Percentiles rank a stretch among this genome's conserved stretches.
phyloP scores from a whole-genome alignment of 1,139 yeast species.

The Lodderomyces theae region DNA sequence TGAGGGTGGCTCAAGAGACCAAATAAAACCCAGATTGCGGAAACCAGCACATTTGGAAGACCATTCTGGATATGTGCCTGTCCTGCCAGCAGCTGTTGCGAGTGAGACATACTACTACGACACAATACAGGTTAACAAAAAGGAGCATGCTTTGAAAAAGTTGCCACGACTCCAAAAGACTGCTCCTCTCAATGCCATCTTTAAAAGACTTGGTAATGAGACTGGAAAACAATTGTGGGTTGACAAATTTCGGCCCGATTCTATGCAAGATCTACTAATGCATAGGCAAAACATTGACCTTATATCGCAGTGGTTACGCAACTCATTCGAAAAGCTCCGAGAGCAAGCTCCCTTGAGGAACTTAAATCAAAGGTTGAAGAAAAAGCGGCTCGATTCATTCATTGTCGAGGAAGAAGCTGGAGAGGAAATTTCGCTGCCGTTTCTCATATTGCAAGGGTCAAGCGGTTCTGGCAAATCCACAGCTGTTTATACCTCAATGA shows the following conservation, averaged over 20 bases:
- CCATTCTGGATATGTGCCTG: constrained; percentile 1
- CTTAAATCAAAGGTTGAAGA: constrained; percentile 20
- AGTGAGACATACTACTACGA: not conserved
- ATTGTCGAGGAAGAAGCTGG: constrained; percentile 29
- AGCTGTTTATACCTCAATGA: constrained; percentile 65
- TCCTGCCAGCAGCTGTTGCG: not conserved
- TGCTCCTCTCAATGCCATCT: constrained; percentile 23
- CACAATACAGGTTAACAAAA: not conserved
- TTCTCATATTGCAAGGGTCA: constrained; percentile 68
- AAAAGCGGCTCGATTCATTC: constrained; percentile 22
- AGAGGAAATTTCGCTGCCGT: constrained; percentile 49
- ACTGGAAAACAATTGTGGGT: constrained; percentile 35
- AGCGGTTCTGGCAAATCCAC: constrained; percentile 80
- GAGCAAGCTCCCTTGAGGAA: constrained; percentile 30
- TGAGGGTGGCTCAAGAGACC: constrained; percentile 6
- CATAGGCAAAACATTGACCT: constrained; percentile 18
- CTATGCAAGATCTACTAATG: constrained; percentile 36
- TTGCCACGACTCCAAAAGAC: constrained; percentile 15
- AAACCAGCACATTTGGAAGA: not conserved
- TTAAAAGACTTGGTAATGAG: constrained; percentile 14
- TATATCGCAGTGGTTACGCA: constrained; percentile 47
- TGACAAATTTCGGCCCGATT: constrained; percentile 40
- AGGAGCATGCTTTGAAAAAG: constrained; percentile 10
- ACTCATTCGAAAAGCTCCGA: constrained; percentile 42
- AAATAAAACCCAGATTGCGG: not conserved